A percentile compares a stretch with the other conserved stretches of the same genome.
Conservation (phyloP, 208 protist species). For the Naegleria gruberi region DNA sequence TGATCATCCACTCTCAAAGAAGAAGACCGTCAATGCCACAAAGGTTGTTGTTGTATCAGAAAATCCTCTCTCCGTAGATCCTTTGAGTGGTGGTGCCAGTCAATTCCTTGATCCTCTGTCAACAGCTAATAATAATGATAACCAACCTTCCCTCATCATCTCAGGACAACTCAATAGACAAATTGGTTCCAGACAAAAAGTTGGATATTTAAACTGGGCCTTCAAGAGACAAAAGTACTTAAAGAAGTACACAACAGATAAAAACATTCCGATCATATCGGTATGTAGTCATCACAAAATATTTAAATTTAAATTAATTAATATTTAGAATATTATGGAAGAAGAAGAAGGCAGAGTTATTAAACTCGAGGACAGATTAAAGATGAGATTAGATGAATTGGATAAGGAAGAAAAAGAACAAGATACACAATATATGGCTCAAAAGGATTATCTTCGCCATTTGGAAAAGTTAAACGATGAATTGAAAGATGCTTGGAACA, state of each 20-base stretch:
- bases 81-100: background rate
- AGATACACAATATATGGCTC: background rate
- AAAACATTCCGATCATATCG: constrained; percentile 20
- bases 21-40: background rate
- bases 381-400: constrained; percentile 23
- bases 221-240: background rate
- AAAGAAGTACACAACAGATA: constrained; percentile 23
- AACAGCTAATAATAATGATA: background rate
- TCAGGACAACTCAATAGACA: background rate
- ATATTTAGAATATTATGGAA: background rate
- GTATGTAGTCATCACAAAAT: background rate
- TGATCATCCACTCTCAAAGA: background rate
- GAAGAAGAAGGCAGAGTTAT: background rate
- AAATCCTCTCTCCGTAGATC: background rate
- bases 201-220: constrained; percentile 9
- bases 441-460: background rate
- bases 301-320: background rate
- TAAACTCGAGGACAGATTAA: background rate
- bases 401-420: background rate
- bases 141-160: background rate
- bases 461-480: constrained; percentile 13
- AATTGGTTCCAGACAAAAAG: background rate
- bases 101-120: background rate
- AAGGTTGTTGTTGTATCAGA: background rate
- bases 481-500: background rate